These are phyloP conservation scores for Taphrina flavorubra DNA, from an alignment of 1,139 yeast species.

Conservation along the genomic window DNA sequence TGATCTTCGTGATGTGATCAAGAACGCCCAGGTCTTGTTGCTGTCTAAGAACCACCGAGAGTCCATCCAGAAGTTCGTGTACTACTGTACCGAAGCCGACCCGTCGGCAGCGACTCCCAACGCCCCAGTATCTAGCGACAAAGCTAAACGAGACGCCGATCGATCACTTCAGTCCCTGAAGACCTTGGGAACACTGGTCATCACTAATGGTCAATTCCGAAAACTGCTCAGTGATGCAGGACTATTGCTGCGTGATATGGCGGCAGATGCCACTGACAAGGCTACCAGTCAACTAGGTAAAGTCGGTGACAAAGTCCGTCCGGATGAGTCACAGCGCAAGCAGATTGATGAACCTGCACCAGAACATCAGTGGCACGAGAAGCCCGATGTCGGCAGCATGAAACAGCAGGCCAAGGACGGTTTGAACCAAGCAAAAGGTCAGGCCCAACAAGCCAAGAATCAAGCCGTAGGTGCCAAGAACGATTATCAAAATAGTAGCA, in stretches of 20 bases:
- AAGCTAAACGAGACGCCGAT: constrained; percentile 37
- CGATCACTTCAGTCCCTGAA: constrained; percentile 42
- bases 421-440: constrained; percentile 26
- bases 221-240: constrained; percentile 45
- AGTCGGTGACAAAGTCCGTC: constrained; percentile 42
- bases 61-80: constrained; percentile 46
- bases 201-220: constrained; percentile 47
- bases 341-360: constrained; percentile 45
- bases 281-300: constrained; percentile 38
- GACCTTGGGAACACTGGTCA: constrained; percentile 45
- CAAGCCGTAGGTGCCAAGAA: constrained; percentile 24
- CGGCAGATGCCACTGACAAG: constrained; percentile 43
- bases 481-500: constrained; percentile 29
- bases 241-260: constrained; percentile 45
- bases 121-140: constrained; percentile 30
- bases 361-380: constrained; percentile 44
- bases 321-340: constrained; percentile 43
- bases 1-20: constrained; percentile 43
- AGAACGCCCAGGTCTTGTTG: constrained; percentile 42
- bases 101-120: constrained; percentile 35
- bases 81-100: constrained; percentile 42
- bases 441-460: constrained; percentile 28
- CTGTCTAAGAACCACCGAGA: constrained; percentile 45
- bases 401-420: constrained; percentile 39
- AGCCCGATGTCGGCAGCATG: constrained; percentile 42